Percentiles rank a stretch among this genome's conserved stretches.
These are phyloP conservation scores for Luffa acutangula DNA, from an alignment of 306 rosid genomes.

Conservation along the genomic window DNA sequence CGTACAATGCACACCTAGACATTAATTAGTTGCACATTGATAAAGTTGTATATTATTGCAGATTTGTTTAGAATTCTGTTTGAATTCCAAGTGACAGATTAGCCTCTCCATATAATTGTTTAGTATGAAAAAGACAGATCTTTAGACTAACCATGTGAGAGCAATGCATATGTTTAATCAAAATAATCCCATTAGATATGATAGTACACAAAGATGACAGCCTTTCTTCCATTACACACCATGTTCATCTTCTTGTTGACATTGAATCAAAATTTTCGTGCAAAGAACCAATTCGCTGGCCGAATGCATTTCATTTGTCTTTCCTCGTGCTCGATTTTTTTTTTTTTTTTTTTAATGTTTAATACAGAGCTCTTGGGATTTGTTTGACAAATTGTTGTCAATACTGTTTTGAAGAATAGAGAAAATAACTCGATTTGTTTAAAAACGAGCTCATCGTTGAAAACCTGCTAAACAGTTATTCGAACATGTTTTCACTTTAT, in stretches of 20 bases:
- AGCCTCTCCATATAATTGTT: constrained; percentile 1
- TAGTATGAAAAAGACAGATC: constrained; percentile 8
- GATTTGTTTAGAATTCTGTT: background rate
- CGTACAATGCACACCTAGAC: background rate
- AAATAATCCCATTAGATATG: constrained; percentile 9
- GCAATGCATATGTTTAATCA: constrained; percentile 12
- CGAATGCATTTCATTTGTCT: background rate
- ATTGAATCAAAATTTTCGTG: background rate
- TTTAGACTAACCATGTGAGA: constrained; percentile 22
- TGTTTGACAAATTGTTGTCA: background rate
- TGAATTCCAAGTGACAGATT: constrained; percentile 17
- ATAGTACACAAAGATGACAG: constrained; percentile 25
- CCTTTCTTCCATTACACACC: constrained; percentile 58
- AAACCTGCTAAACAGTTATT: background rate
- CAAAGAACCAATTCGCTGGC: background rate
- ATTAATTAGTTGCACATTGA: background rate
- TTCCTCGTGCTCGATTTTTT: background rate
- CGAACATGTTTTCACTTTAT: too few species aligned
- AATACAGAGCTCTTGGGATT: background rate
- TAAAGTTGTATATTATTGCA: background rate
- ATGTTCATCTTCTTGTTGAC: constrained; percentile 23
- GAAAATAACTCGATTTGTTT: too few species aligned
- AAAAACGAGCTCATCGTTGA: background rate
- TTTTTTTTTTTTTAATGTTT: too few species aligned
- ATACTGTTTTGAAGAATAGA: background rate